Evolutionary conservation across 169 alveolate genomes (phyloP), one percentile per base, ranked within the genome.

Genomic region (Eimeria praecox): DNA sequence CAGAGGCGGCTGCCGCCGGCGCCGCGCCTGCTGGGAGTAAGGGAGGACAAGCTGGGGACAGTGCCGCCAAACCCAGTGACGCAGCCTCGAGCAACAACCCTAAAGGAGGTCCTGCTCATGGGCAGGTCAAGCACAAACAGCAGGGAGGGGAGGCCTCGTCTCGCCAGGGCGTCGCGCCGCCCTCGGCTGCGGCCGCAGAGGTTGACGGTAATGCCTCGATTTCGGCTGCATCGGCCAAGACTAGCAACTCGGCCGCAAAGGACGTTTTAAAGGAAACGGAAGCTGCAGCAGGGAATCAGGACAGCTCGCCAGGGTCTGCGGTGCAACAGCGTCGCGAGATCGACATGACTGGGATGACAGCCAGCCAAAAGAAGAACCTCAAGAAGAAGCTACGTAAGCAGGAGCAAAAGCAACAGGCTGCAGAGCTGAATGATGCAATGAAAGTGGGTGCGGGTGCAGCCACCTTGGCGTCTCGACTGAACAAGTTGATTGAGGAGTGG

Each of bases 351-450:
- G 90, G 90, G 77, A 10, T 93, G 96, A 49, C 86, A n/a, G 93
- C 96, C 44, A 80, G 89, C 69, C 96, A 71, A 69, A 82, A 83
- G 89, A 93, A 93, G 62, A 93, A 93, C 77, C 64, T 93, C 33
- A 93, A 93, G 94, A 93, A 83, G 89, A 93, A 93, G 94, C 73
- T 93, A 64, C 86, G 96, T 69, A 93, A 93, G 86, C 96, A 93
- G 75, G 96, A 93, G 80, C 96, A 93, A 71, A 85, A 66, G 35
- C 96, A 83, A 85, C 96, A 93, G 89, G 96, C 85, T 59, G 96
- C 94, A 0, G 96, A 88, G 35, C 78, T 93, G 54, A 59, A 62
- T 33, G 78, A 77, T 24, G 96, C 94, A 3, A 59, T 93, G 62
- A 93, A 80, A 0, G 96, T 44, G 71, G 80, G 89, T 33, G 95